Conservation (phyloP, 352 stramenopile species). For the Phytophthora chlamydospora region DNA sequence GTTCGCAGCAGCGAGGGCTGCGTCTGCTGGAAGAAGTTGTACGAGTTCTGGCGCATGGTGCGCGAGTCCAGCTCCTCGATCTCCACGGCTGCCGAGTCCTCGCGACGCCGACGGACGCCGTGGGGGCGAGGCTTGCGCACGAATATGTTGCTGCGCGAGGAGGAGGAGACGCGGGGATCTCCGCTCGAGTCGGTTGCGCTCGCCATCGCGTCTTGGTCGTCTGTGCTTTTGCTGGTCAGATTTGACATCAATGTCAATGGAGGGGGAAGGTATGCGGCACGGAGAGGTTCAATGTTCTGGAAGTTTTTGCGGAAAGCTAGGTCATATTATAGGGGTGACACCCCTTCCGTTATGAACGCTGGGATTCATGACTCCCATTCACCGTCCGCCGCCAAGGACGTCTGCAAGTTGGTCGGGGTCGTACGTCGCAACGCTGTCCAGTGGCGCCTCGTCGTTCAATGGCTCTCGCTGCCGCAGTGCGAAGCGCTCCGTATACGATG, state of each 20-base stretch:
- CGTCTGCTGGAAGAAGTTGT: conserved; percentile 73
- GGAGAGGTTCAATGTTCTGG: no score
- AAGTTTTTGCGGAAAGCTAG: no score
- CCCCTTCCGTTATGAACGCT: no score
- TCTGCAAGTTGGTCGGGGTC: conserved; percentile 52
- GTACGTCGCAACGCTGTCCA: conserved; percentile 40
- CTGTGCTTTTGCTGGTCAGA: no score
- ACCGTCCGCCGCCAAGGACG: conserved; percentile 53
- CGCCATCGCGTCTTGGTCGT: no score
- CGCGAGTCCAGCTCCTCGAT: conserved; percentile 74
- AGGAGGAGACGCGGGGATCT: not conserved
- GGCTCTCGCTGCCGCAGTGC: conserved; percentile 48
- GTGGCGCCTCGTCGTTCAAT: conserved; percentile 11
- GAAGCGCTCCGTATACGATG: conserved; percentile 75
- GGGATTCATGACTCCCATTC: not conserved
- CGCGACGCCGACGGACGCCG: conserved; percentile 56
- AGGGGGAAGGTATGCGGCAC: no score
- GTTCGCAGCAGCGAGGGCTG: conserved; percentile 18
- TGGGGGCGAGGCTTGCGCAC: conserved; percentile 15
- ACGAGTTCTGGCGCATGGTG: conserved; percentile 72
- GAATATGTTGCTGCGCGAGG: conserved; percentile 9
- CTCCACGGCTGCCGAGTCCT: conserved; percentile 45
- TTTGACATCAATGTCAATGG: no score
- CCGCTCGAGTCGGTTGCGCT: not conserved
- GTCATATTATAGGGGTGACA: no score